Percentiles rank a stretch among this genome's conserved stretches.
phyloP scores from a whole-genome alignment of 139 green algal genomes.

The Choricystis sp. region DNA sequence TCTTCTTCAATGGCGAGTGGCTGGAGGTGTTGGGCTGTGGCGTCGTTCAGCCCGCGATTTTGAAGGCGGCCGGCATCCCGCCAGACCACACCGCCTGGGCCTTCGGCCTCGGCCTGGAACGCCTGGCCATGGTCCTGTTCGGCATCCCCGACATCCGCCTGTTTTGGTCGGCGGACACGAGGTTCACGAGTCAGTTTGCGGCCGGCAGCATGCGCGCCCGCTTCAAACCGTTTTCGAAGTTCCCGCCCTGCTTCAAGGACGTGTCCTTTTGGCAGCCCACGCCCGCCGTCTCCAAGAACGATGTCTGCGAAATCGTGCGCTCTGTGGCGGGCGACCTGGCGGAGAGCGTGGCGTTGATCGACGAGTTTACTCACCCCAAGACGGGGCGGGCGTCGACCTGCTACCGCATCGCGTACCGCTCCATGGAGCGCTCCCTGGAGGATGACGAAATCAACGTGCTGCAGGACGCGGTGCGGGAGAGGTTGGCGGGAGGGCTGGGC shows the following conservation, averaged over 20 bases:
- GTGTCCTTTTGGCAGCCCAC: conserved; percentile 91
- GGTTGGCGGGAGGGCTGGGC: conserved; percentile 35
- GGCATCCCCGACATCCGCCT: conserved; percentile 96
- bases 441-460: conserved; percentile 95
- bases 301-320: conserved; percentile 87
- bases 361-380: conserved; percentile 93
- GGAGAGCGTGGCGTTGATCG: conserved; percentile 90
- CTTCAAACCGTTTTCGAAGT: conserved; percentile 97
- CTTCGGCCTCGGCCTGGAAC: conserved; percentile 81
- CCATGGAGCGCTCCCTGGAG: conserved; percentile 82
- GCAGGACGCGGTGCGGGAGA: conserved; percentile 58
- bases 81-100: conserved; percentile 31
- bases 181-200: conserved; percentile 85
- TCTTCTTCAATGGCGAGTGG: conserved; percentile 97
- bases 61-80: conserved; percentile 47
- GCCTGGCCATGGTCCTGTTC: conserved; percentile 97
- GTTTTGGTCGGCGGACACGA: conserved; percentile 82
- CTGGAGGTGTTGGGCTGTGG: conserved; percentile 97
- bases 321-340: conserved; percentile 67
- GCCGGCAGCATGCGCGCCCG: conserved; percentile 31
- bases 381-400: conserved; percentile 76
- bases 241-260: conserved; percentile 91
- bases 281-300: conserved; percentile 88
- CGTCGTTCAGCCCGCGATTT: conserved; percentile 81
- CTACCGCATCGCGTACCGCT: conserved; percentile 88